A percentile compares a stretch with the other conserved stretches of the same genome.
Conservation (phyloP, 768 basidiomycete species). For the Kwoniella pini region DNA sequence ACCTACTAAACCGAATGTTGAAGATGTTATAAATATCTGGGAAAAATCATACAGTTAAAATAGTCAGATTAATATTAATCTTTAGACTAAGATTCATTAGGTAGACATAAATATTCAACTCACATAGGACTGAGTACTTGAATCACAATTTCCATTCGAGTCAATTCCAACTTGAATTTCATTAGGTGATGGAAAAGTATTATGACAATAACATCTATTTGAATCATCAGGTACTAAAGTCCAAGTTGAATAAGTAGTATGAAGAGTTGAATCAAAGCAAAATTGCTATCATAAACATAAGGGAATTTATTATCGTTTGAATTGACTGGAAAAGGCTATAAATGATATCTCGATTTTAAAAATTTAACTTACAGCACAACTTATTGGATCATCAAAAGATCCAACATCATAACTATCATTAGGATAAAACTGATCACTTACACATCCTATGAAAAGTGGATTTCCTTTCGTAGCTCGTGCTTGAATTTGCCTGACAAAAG, state of each 20-base stretch:
- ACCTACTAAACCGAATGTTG: constrained; percentile 3
- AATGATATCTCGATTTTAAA: not conserved
- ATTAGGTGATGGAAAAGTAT: not conserved
- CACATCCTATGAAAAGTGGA: constrained; percentile 4
- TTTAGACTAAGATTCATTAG: too few relatives aligned
- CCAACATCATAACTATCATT: not conserved
- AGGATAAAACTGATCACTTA: not conserved
- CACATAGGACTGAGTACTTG: constrained; percentile 1
- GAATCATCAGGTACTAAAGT: not conserved
- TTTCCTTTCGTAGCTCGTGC: too few relatives aligned
- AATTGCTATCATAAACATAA: not conserved
- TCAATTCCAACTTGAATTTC: not conserved
- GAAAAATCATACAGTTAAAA: not conserved
- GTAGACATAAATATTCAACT: not conserved
- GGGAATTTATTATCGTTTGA: not conserved
- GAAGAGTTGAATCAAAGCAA: not conserved
- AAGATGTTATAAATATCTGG: constrained; percentile 8
- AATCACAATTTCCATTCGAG: constrained; percentile 5
- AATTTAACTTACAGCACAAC: constrained; percentile 5
- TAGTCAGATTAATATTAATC: too few relatives aligned
- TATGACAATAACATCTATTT: constrained; percentile 13
- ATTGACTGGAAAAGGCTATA: not conserved
- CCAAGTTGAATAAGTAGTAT: constrained; percentile 8
- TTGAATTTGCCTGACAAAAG: too few relatives aligned
- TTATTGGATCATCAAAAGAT: not conserved